Evolutionary conservation across 495 filamentous ascomycete genomes (phyloP), one percentile per base, ranked within the genome.

Genomic region (Friedmanniomyces simplex): DNA sequence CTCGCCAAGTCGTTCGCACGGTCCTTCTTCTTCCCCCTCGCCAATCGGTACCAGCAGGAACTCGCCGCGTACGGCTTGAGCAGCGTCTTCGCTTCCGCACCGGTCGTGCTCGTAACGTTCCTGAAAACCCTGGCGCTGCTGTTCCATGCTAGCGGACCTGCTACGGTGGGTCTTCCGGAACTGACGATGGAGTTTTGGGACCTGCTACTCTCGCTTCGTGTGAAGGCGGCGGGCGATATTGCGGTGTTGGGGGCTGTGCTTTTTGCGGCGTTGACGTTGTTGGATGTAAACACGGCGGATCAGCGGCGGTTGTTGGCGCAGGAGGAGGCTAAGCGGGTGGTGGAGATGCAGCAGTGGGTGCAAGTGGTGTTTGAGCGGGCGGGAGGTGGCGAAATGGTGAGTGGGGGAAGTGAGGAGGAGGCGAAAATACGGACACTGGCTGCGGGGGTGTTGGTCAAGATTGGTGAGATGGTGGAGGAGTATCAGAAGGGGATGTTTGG

Each of bases 11-110:
- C 95, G 32, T 79, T 96, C 41, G 74, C 77, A 0, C 76, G 84
- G 0, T 81, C 81, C 7, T 93, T 96, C 73, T 95, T 96, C 79
- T 82, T 87, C 71, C 82, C 93, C 18, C 67, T 89, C 5, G 81
- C 79, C 1, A 74, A 70, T 14, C 68, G 69, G 1, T 85, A 64
- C 73, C 56, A 63, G 24, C 61, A 63, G 24, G 61, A 59, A 77
- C 43, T 78, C 2, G 71, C 73, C 25, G 69, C 50, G 2, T 61
- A 64, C 39, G 66, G 58, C 49, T 50, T 32, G 0, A 46, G 63
- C 16, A 61, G 53, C 32, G 25, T 83, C 45, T 72, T 81, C 48
- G 79, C 82, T 61, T 75, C 82, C 46, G 73, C 81, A 42, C 79
- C 83, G 1, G 71, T 77, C 53, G 73, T 89, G 0, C 76, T 89